Base-by-base conservation (phyloP, 192 early-diverging fungal species). In the Coemansia sp. region DNA sequence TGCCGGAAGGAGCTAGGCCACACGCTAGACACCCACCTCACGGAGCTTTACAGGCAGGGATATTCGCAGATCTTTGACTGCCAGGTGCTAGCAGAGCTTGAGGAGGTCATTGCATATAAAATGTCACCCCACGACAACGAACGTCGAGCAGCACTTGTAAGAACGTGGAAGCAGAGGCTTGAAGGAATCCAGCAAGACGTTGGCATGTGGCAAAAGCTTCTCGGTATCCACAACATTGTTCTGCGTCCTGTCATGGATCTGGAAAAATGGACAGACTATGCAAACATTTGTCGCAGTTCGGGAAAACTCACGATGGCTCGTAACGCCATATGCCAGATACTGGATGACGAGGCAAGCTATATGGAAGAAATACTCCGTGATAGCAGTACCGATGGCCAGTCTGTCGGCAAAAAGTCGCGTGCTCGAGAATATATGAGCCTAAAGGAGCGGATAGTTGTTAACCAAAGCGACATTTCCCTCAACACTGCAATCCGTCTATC, bases 71-170 rank as follows among this genome's bases (percentile, higher is more conserved):
- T 97, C 5, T 93, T 98, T 9, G 87, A 91, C 17, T 92, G 94
- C 46, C 97, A 99, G 76, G 95, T 99, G 95, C 88, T 99, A 64
- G 90, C 94, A 0, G 97, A 99, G 72, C 71, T 99, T 49, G 97
- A 99, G 74, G 97, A 99, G 72, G 95, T 99, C 57, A 94, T 99
- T 39, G 74, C 82, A 0, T 99, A 94, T 75, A 96, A 95, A 70
- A 87, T 90, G 56, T 76, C 85, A 10, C 79, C 88, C 16, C 90
- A 95, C 55, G 87, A 95, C 32, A 86, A 88, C 0, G 90, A 95
- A 45, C 79, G 88, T 19, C 88, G 85, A 64, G 79, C 70, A 16
- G 84, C 88, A 0, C 95, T 99, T 62, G 76, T 92, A 20, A 88
- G 85, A 11, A 95, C 95, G 0, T 99, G 97, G 97, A 92, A 75